These are phyloP conservation scores for Castanea crenata DNA, from an alignment of 306 rosid genomes.

Conservation along the genomic window DNA sequence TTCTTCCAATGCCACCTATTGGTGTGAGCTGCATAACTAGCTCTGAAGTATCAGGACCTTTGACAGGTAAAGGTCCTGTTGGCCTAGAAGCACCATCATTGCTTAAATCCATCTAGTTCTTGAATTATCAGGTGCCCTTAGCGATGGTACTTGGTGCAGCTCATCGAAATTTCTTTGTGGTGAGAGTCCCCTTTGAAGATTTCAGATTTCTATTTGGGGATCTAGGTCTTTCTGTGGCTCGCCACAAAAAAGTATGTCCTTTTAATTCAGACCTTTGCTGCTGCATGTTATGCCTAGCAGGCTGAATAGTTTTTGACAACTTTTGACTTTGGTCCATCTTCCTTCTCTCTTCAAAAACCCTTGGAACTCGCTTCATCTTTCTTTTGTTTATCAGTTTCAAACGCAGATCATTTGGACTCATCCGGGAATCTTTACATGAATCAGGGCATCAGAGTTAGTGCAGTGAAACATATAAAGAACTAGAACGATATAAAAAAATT, in stretches of 20 bases:
- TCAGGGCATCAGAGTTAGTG: conserved; percentile 18
- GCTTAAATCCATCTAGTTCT: conserved; percentile 34
- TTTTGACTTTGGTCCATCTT: conserved; percentile 27
- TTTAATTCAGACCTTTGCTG: conserved; percentile 29
- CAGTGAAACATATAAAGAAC: neutral
- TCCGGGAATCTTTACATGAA: conserved; percentile 33
- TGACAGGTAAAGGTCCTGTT: conserved; percentile 13
- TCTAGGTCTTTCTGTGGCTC: conserved; percentile 33
- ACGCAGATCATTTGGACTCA: conserved; percentile 53
- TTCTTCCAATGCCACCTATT: conserved; percentile 29
- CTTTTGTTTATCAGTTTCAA: conserved; percentile 50
- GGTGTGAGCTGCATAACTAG: conserved; percentile 25
- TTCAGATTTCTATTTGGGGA: conserved; percentile 35
- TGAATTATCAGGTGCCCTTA: conserved; percentile 26
- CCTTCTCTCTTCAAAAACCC: conserved; percentile 23
- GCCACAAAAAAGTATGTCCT: conserved; percentile 18
- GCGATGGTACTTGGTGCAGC: conserved; percentile 24
- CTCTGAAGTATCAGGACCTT: conserved; percentile 34
- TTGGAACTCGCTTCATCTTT: conserved; percentile 17
- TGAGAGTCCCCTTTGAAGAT: conserved; percentile 23
- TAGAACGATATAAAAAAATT: neutral
- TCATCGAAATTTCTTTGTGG: conserved; percentile 36
- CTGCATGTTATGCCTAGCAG: conserved; percentile 19
- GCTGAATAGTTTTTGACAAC: conserved; percentile 23
- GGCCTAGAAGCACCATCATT: conserved; percentile 35